Evolutionary conservation across 108 stramenopile species (phyloP), one percentile per base, ranked within the genome.

Genomic region (Cyclotella baltica): DNA sequence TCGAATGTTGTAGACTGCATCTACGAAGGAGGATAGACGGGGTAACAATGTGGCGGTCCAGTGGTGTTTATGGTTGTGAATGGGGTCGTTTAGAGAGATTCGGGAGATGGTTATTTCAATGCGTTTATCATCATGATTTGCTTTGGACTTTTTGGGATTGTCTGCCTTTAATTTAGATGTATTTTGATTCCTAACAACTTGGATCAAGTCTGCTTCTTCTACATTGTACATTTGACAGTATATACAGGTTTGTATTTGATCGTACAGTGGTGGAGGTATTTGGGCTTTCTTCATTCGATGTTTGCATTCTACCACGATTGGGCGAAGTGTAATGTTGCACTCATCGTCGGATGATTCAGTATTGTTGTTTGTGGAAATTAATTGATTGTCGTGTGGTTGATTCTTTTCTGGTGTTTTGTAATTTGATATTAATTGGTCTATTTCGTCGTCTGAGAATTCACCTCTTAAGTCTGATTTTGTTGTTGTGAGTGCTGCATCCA

Each of bases 241-340:
- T 13, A 83, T 56, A 19, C 74, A 79, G 15, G 90, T 76, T 79
- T 95, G 93, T 56, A 95, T 91, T 69, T 88, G 88, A 82, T 95
- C 93, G 64, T 92, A 95, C 0, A 95, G 76, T 15, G 91, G 93
- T 5, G 91, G 90, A 46, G 87, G 80, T 18, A 70, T 62, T 51
- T 67, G 61, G 0, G 90, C 62, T 27, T 76, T 56, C n/a, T 70
- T 68, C 91, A 95, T 92, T 46, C 93, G 84, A 76, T 95, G 93
- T 67, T 95, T 95, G 78, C 88, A 90, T 82, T 95, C 93, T 11
- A 95, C 90, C 37, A 95, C 76, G 30, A 91, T 83, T 22, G 76
- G 74, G 35, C 84, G 80, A 9, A 92, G 37, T 9, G 53, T 62
- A 84, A 87, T 90, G 20, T 82, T 68, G 22, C 80, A 82, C 27